Conservation (phyloP, 2,329 filamentous ascomycete genomes). For the Podosphaera xanthii region DNA sequence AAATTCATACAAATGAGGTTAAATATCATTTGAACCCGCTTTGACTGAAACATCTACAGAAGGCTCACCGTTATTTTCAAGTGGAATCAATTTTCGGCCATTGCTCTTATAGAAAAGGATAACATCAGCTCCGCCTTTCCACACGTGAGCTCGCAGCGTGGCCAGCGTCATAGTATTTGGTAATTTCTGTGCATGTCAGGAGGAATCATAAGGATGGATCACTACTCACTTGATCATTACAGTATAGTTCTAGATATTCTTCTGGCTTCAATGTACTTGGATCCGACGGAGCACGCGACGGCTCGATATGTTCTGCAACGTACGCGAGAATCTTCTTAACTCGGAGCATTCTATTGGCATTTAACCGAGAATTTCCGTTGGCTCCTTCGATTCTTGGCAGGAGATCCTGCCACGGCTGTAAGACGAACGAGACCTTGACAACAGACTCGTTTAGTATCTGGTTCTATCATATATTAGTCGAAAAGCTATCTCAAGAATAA, state of each 20-base stretch:
- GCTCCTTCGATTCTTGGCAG: slow-evolving; percentile 51
- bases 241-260: slow-evolving; percentile 87
- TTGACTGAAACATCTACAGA: too few relatives aligned
- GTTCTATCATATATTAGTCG: slow-evolving; percentile 31
- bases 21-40: too few relatives aligned
- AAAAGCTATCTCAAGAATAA: neutral
- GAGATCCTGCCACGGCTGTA: slow-evolving; percentile 56
- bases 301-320: slow-evolving; percentile 75
- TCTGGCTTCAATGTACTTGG: slow-evolving; percentile 49
- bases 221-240: slow-evolving; percentile 61
- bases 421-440: slow-evolving; percentile 82
- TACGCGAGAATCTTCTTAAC: slow-evolving; percentile 89
- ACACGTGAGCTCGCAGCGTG: slow-evolving; percentile 74
- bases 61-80: too few relatives aligned
- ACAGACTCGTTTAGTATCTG: slow-evolving; percentile 70
- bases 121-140: slow-evolving; percentile 89
- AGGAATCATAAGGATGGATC: neutral
- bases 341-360: slow-evolving; percentile 89
- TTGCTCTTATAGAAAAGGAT: slow-evolving; percentile 80
- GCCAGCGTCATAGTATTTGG: slow-evolving; percentile 77
- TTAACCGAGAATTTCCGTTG: slow-evolving; percentile 71
- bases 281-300: slow-evolving; percentile 33
- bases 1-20: too few relatives aligned
- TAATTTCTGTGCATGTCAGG: slow-evolving; percentile 21
- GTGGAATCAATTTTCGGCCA: too few relatives aligned